phyloP scores from a whole-genome alignment of 2,329 filamentous ascomycete genomes.

The Aspergillus pseudoterreus region DNA sequence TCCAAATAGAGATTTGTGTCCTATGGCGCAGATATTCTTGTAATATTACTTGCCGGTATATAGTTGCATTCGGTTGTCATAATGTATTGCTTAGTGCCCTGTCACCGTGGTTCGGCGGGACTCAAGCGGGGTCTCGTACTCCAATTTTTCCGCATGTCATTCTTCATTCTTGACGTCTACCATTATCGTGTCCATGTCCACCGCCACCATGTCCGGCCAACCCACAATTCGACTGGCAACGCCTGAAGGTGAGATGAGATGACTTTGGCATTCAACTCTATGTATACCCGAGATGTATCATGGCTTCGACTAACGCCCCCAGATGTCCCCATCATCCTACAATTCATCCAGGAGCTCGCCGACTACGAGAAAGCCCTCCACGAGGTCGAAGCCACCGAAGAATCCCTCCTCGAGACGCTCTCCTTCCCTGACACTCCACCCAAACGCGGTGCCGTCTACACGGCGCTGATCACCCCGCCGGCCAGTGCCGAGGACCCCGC shows the following conservation, averaged over 20 bases:
- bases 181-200: neutral
- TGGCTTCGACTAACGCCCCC: constrained; percentile 1
- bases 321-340: constrained; percentile 81
- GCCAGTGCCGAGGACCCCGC: constrained; percentile 38
- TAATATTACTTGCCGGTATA: constrained; percentile 6
- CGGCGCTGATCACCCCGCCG: constrained; percentile 61
- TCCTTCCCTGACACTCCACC: constrained; percentile 63
- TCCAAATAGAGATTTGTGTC: constrained; percentile 36
- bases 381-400: constrained; percentile 73
- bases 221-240: constrained; percentile 41
- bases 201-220: constrained; percentile 28
- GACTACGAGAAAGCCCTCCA: constrained; percentile 77
- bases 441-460: constrained; percentile 64
- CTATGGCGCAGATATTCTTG: constrained; percentile 1
- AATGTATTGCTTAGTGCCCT: constrained; percentile 2
- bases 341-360: constrained; percentile 79
- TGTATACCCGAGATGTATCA: neutral
- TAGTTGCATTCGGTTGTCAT: constrained; percentile 10
- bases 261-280: neutral
- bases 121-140: neutral
- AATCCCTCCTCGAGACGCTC: constrained; percentile 68
- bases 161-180: neutral
- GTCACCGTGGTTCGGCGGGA: neutral
- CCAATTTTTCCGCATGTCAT: neutral
- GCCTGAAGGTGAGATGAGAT: constrained; percentile 32